Base-by-base conservation (phyloP, 139 green algal genomes). In the Gonium pectorale region DNA sequence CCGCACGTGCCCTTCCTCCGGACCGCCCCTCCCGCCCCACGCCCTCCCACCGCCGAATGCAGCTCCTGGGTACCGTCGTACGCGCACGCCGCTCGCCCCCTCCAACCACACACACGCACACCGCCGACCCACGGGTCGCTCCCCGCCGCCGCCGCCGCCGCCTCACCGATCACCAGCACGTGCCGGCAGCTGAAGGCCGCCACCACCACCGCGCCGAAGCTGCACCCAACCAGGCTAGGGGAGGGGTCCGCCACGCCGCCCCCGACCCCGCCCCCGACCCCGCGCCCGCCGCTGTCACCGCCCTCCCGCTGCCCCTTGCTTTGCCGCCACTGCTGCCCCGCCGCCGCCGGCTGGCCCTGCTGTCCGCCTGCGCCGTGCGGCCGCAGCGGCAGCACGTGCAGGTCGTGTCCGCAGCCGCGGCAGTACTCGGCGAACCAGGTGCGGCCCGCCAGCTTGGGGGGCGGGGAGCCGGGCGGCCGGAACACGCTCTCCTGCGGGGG, bases 391-490 rank as follows among this genome's bases (percentile, higher is more conserved):
- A 89, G 67, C 37, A 64, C n/a, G 67, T 86, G 84, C 21, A 95
- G 40, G 56, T 90, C 82, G 71, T 87, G 87, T 19, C 82, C 88
- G 86, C 92, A 96, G 72, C 95, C 94, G 54, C 95, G 91, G n/a
- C 94, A 86, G 87, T 97, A 98, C 64, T 89, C 73, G 1, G 93
- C 88, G 88, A 97, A 92, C 95, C 95, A 98, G 49, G 87, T 37
- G 2, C 93, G 82, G 26, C 90, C 93, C 3, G 91, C 92, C 41
- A 96, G 73, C 51, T 60, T 35, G 19, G 82, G 82, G 2, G 82
- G 27, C 35, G 43, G 59, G 43, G 44, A 40, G 33, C 62, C 82
- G 38, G 29, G 40, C 11, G 27, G 31, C 4, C 81, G 49, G 6
- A 52, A 62, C 37, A 67, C 80, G 33, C 43, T 70, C 37, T 72